Conservation (phyloP, 2,329 filamentous ascomycete genomes). For the Teratosphaeria gauchensis region DNA sequence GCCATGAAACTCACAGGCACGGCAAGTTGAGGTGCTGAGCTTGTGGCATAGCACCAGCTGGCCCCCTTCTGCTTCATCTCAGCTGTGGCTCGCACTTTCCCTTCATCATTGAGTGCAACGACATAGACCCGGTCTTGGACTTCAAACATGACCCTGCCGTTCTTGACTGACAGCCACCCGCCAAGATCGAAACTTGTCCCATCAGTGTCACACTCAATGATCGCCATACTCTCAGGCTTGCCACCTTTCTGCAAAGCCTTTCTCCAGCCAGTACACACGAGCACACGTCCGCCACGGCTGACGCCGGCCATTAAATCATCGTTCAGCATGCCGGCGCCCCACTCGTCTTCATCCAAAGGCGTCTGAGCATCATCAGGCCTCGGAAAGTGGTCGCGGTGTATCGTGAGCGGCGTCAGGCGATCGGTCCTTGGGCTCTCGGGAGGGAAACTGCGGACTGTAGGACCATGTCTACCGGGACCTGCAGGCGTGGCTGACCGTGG, state of each 20-base stretch:
- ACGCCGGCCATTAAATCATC: conserved; percentile 36
- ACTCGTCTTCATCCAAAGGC: conserved; percentile 32
- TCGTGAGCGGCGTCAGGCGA: conserved; percentile 11
- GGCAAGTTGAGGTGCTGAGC: conserved; percentile 29
- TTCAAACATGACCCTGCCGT: conserved; percentile 36
- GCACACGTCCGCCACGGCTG: conserved; percentile 33
- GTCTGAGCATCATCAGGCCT: conserved; percentile 5
- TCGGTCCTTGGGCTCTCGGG: conserved; percentile 9
- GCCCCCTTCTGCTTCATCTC: conserved; percentile 15
- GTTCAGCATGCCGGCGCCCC: conserved; percentile 38
- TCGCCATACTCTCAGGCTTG: neutral
- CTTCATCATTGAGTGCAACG: conserved; percentile 29
- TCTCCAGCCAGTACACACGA: conserved; percentile 37
- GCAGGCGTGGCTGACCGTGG: neutral
- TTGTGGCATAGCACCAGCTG: conserved; percentile 19
- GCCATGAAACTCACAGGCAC: conserved; percentile 40
- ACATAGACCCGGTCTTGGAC: conserved; percentile 36
- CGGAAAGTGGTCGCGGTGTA: conserved; percentile 12
- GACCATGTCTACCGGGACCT: conserved; percentile 1
- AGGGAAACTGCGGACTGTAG: conserved; percentile 17
- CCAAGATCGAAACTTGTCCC: conserved; percentile 35
- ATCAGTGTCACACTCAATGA: conserved; percentile 36
- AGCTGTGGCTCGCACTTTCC: conserved; percentile 6
- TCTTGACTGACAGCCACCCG: conserved; percentile 36
- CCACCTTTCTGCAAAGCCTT: conserved; percentile 22